These are phyloP conservation scores for Diaporthe sp. DNA, from an alignment of 2,329 filamentous ascomycete genomes.

Conservation along the genomic window DNA sequence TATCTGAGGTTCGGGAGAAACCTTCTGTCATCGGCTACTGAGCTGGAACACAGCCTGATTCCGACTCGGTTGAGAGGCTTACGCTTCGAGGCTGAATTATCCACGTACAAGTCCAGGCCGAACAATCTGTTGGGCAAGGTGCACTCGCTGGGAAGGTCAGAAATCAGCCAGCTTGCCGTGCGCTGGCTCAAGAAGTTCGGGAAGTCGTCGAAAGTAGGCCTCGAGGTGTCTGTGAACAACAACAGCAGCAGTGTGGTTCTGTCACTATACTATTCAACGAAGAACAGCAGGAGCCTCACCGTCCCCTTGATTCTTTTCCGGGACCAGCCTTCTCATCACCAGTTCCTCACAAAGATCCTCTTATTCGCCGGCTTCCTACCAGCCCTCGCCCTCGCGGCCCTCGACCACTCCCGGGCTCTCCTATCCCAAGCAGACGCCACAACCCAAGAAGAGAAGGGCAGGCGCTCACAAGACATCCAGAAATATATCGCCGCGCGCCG, in stretches of 20 bases:
- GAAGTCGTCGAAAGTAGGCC: conserved; percentile 56
- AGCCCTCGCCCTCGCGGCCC: conserved; percentile 55
- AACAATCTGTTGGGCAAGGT: neutral
- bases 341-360: conserved; percentile 46
- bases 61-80: neutral
- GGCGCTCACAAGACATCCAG: conserved; percentile 39
- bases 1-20: conserved; percentile 55
- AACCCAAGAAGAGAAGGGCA: neutral
- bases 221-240: conserved; percentile 59
- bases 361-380: conserved; percentile 57
- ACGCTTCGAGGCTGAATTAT: conserved; percentile 59
- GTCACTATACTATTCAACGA: conserved; percentile 61
- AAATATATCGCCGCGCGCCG: conserved; percentile 52
- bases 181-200: conserved; percentile 59
- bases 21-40: conserved; percentile 45
- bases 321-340: neutral
- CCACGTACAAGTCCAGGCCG: conserved; percentile 47
- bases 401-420: conserved; percentile 48
- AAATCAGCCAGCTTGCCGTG: conserved; percentile 52
- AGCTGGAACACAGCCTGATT: neutral
- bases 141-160: conserved; percentile 1
- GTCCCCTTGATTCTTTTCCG: conserved; percentile 54
- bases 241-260: conserved; percentile 58
- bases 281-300: conserved; percentile 57
- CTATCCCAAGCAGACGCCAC: conserved; percentile 36